These are phyloP conservation scores for Drechslerella stenobrocha DNA, from an alignment of 2,329 filamentous ascomycete species.

Conservation along the genomic window DNA sequence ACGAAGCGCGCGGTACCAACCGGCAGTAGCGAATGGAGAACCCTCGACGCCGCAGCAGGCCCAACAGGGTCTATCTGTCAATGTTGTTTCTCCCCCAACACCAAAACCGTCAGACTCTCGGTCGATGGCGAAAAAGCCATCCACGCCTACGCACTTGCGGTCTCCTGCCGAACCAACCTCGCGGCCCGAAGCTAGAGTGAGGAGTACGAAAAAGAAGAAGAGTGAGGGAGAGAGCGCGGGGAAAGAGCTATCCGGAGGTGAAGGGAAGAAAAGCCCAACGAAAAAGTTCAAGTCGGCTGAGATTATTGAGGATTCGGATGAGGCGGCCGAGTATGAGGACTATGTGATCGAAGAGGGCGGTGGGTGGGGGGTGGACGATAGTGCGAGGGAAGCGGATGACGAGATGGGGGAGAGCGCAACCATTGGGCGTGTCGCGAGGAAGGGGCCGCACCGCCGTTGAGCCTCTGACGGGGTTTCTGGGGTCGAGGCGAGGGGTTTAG, in stretches of 20 bases:
- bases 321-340: neutral
- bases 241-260: neutral
- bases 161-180: neutral
- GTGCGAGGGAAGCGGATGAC: conserved; percentile 16
- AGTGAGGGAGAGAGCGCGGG: neutral
- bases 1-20: conserved; percentile 25
- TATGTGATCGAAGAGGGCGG: neutral
- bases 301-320: conserved; percentile 12
- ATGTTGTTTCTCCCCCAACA: neutral
- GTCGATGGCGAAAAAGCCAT: too few species aligned
- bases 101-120: conserved; percentile 23
- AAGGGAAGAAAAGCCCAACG: conserved; percentile 3
- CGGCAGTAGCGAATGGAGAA: neutral
- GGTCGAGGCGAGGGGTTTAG: too few species aligned
- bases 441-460: conserved; percentile 16
- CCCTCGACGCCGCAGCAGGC: neutral
- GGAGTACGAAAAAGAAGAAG: neutral
- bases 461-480: too few species aligned
- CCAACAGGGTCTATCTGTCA: neutral
- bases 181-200: neutral
- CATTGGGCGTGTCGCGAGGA: conserved; percentile 16
- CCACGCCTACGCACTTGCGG: too few species aligned
- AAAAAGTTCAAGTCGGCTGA: conserved; percentile 15
- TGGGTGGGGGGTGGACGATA: neutral
- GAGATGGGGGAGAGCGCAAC: conserved; percentile 34